Evolutionary conservation across 179 eudicot species (phyloP).

Genomic region (Patellifolia procumbens): DNA sequence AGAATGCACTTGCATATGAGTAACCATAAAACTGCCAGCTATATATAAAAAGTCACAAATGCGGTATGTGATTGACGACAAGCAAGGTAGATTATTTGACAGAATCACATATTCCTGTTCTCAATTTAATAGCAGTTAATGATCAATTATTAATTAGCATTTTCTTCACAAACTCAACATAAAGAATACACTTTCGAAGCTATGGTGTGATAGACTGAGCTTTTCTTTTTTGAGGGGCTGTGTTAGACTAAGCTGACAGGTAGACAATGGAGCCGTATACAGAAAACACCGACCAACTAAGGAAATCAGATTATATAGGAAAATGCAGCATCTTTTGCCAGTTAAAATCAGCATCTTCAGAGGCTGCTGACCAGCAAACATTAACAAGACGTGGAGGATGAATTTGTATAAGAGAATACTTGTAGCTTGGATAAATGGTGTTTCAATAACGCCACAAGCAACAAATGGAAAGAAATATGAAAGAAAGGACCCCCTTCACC

Average conservation of each 20-base stretch:
- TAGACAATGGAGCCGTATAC: not conserved
- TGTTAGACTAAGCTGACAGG: not conserved
- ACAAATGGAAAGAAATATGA: no score
- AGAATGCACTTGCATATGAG: not conserved
- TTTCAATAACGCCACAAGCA: no score
- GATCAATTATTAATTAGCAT: not conserved
- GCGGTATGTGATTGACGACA: no score
- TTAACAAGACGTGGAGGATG: not conserved
- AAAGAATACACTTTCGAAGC: slow-evolving; percentile 1
- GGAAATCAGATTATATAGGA: not conserved
- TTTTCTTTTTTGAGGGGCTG: no score
- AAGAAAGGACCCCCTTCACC: not conserved
- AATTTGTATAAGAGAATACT: not conserved
- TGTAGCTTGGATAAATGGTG: not conserved
- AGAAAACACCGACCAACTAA: not conserved
- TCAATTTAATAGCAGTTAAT: not conserved
- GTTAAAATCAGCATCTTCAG: no score
- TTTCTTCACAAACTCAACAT: not conserved
- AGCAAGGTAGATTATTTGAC: no score
- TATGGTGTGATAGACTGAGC: not conserved
- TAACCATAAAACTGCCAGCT: no score
- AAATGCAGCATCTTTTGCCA: not conserved
- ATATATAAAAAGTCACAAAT: no score
- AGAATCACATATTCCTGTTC: no score
- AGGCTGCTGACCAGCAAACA: not conserved